Evolutionary conservation across 106 monocot genomes (phyloP).

Genomic region (Dioscorea dumetorum): DNA sequence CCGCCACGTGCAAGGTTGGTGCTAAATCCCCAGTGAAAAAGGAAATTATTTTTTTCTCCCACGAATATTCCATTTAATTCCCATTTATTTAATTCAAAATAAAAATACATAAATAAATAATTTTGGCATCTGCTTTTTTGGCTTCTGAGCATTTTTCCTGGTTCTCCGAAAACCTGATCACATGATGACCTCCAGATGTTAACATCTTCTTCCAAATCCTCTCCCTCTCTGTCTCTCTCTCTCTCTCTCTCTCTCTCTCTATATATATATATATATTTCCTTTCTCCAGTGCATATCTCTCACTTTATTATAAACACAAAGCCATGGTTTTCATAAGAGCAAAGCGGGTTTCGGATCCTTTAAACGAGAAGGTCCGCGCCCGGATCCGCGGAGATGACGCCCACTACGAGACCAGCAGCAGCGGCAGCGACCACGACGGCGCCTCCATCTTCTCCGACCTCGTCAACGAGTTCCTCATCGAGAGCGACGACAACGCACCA

Average conservation of each 20-base stretch:
- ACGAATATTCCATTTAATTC: too few relatives aligned
- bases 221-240: not conserved
- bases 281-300: too few relatives aligned
- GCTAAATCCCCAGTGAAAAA: too few relatives aligned
- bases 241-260: too few relatives aligned
- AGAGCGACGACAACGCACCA: slow-evolving; percentile 6
- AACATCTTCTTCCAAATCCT: not conserved
- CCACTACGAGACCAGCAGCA: slow-evolving; percentile 13
- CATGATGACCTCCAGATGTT: not conserved
- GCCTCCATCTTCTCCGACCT: slow-evolving; percentile 32
- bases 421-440: slow-evolving; percentile 40
- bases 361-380: slow-evolving; percentile 29
- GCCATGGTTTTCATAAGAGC: slow-evolving; percentile 12
- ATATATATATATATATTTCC: too few relatives aligned
- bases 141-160: too few relatives aligned
- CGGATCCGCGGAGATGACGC: slow-evolving; percentile 12
- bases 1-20: too few relatives aligned
- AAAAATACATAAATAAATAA: too few relatives aligned
- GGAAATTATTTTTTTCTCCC: too few relatives aligned
- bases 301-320: too few relatives aligned
- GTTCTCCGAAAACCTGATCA: not conserved
- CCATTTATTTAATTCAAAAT: too few relatives aligned
- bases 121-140: too few relatives aligned
- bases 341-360: slow-evolving; percentile 44
- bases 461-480: slow-evolving; percentile 39